These are phyloP conservation scores for Hebeloma cylindrosporum DNA, from an alignment of 768 basidiomycete species.

Conservation along the genomic window DNA sequence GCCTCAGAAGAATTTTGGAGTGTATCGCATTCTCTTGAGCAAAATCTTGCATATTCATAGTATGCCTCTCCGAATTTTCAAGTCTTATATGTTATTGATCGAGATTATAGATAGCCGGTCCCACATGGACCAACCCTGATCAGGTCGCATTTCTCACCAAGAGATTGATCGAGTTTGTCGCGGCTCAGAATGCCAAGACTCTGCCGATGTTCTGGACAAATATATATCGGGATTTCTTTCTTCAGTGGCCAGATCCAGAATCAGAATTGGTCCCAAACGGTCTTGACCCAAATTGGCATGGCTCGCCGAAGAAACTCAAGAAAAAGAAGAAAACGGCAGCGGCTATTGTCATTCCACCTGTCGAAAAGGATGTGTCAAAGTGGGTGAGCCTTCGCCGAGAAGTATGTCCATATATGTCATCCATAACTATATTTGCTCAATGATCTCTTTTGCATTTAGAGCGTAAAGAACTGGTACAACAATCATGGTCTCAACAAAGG, in stretches of 20 bases:
- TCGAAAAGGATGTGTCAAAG: too few species aligned
- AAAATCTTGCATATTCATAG: too few species aligned
- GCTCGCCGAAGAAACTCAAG: neutral
- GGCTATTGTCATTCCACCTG: too few species aligned
- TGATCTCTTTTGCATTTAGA: too few species aligned
- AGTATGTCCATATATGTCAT: too few species aligned
- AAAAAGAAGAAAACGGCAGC: neutral
- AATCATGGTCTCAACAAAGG: neutral
- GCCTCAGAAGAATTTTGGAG: too few species aligned
- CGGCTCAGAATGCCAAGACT: neutral
- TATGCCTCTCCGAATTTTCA: too few species aligned
- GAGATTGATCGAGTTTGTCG: neutral
- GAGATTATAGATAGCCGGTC: constrained; percentile 1
- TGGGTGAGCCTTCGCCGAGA: too few species aligned
- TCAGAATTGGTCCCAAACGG: neutral
- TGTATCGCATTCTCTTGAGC: too few species aligned
- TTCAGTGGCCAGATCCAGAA: constrained; percentile 2
- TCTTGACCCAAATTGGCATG: neutral
- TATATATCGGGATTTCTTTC: constrained; percentile 5
- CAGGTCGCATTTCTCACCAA: neutral
- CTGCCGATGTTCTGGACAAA: neutral
- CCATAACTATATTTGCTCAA: too few species aligned
- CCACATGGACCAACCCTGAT: neutral
- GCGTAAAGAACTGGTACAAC: constrained; percentile 8
- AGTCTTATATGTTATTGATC: too few species aligned